Evolutionary conservation across 108 stramenopile species (phyloP).

Genomic region (Discostella stelligeroides): DNA sequence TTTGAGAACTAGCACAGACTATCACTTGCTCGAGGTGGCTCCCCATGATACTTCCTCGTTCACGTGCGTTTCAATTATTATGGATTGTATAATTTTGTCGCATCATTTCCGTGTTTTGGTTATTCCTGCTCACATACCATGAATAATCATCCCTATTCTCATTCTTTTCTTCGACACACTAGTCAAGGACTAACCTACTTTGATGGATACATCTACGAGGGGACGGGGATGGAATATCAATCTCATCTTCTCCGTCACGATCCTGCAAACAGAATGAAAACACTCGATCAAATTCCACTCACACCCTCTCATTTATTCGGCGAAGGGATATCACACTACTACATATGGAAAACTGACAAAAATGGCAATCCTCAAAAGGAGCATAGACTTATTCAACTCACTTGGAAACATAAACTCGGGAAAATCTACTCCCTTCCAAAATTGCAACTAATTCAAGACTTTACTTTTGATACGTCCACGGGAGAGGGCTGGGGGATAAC

Average conservation of each 20-base stretch:
- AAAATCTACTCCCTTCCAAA: conserved; percentile 61
- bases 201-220: conserved; percentile 53
- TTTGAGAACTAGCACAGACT: conserved; percentile 28
- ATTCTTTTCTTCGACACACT: neutral
- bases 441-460: conserved; percentile 31
- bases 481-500: conserved; percentile 88
- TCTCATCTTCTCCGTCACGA: conserved; percentile 60
- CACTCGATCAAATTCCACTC: conserved; percentile 25
- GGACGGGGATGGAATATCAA: conserved; percentile 63
- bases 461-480: conserved; percentile 54
- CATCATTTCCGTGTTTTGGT: neutral
- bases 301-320: conserved; percentile 59
- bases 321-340: conserved; percentile 68
- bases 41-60: conserved; percentile 66
- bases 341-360: conserved; percentile 30
- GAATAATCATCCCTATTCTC: neutral
- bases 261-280: conserved; percentile 31
- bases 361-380: conserved; percentile 39
- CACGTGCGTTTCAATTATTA: conserved; percentile 33
- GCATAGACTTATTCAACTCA: conserved; percentile 68
- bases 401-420: conserved; percentile 61
- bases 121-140: neutral
- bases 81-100: neutral
- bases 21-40: conserved; percentile 33
- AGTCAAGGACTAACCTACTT: conserved; percentile 65